phyloP scores from a whole-genome alignment of 129 eudicot species.

The Daucus carota region DH1_v3.0 NC_030389.2:3241001-3241500 shows the following conservation, averaged over 20 bases:
- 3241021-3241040: background rate
- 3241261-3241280: background rate
- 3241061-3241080: background rate
- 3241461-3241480: too few species aligned
- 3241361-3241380: too few species aligned
- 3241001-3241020: background rate
- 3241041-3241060: conserved; percentile 14
- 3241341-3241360: too few species aligned
- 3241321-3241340: too few species aligned
- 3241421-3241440: too few species aligned
- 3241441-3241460: too few species aligned
- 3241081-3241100: conserved; percentile 2
- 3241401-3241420: too few species aligned
- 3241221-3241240: background rate
- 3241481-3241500: too few species aligned
- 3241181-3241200: background rate
- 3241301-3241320: too few species aligned
- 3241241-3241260: background rate
- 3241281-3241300: too few species aligned
- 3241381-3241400: too few species aligned
- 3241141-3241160: background rate
- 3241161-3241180: background rate
- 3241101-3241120: background rate
- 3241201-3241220: background rate
- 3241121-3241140: background rate